A percentile compares a stretch with the other conserved stretches of the same genome.
phyloP scores from a whole-genome alignment of 202 grass and related monocot genomes.

The Saccharum hybrid region DNA sequence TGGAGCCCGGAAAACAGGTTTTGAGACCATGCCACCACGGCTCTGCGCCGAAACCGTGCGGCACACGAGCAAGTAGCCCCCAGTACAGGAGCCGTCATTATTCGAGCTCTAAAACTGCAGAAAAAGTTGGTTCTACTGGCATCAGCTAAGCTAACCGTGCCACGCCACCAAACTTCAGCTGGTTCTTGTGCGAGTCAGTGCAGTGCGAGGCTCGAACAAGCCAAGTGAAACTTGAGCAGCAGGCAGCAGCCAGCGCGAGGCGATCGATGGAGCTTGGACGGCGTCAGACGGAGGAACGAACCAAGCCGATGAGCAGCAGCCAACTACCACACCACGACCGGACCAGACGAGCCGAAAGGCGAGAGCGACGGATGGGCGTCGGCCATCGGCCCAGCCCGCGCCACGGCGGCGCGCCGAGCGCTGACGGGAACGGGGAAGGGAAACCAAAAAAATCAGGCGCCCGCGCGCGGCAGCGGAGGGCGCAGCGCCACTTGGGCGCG shows the following conservation, averaged over 20 bases:
- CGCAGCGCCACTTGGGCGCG: neutral
- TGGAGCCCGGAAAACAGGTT: neutral
- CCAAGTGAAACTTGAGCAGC: neutral
- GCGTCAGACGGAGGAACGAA: neutral
- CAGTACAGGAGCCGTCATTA: too few species aligned
- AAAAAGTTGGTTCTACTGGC: neutral
- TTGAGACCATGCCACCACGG: constrained; percentile 8
- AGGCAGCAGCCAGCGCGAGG: neutral
- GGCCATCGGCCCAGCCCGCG: constrained; percentile 11
- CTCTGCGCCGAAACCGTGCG: neutral
- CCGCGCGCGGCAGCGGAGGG: neutral
- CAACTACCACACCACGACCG: neutral
- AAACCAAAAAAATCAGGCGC: neutral
- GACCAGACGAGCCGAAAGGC: neutral
- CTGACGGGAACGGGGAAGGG: neutral
- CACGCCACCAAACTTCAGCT: constrained; percentile 13
- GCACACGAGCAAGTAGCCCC: neutral
- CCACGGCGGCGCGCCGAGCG: neutral
- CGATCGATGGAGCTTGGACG: neutral
- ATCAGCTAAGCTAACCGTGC: neutral
- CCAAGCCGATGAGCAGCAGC: neutral
- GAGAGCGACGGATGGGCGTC: constrained; percentile 1
- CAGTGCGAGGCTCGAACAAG: neutral
- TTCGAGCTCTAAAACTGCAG: neutral
- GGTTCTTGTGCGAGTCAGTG: neutral